phyloP scores from a whole-genome alignment of 495 filamentous ascomycete species.

The Penicillium atrosanguineum region DNA sequence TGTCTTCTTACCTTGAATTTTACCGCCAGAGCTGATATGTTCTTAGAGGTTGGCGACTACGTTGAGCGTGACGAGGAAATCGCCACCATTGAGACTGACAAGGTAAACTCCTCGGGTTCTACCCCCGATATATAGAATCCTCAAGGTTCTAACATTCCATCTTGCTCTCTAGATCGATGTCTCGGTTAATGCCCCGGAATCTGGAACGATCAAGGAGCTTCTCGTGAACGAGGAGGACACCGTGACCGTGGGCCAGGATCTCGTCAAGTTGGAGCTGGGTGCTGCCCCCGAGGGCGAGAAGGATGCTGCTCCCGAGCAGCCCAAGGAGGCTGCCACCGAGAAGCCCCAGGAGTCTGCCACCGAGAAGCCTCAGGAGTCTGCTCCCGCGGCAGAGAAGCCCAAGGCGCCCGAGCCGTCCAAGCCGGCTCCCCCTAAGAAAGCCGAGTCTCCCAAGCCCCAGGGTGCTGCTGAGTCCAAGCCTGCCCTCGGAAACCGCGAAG shows the following conservation, averaged over 20 bases:
- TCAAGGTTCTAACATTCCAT: conserved; percentile 4
- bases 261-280: conserved; percentile 80
- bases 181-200: conserved; percentile 88
- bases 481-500: conserved; percentile 73
- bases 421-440: conserved; percentile 27
- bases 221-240: conserved; percentile 94
- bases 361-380: conserved; percentile 41
- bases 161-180: conserved; percentile 74
- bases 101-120: conserved; percentile 53
- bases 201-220: conserved; percentile 88
- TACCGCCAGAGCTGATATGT: conserved; percentile 20
- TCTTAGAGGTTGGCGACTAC: conserved; percentile 79
- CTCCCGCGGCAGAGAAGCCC: conserved; percentile 42
- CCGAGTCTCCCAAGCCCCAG: conserved; percentile 31
- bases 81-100: conserved; percentile 99
- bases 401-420: conserved; percentile 38
- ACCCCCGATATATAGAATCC: neutral
- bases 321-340: conserved; percentile 34
- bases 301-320: conserved; percentile 45
- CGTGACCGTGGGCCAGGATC: conserved; percentile 88
- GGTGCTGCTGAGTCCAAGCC: conserved; percentile 26
- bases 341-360: conserved; percentile 36
- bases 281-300: conserved; percentile 59
- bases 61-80: conserved; percentile 97
- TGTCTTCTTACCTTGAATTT: neutral